Conservation (phyloP, 805 yeast species). For the Lipomyces starkeyi region DNA sequence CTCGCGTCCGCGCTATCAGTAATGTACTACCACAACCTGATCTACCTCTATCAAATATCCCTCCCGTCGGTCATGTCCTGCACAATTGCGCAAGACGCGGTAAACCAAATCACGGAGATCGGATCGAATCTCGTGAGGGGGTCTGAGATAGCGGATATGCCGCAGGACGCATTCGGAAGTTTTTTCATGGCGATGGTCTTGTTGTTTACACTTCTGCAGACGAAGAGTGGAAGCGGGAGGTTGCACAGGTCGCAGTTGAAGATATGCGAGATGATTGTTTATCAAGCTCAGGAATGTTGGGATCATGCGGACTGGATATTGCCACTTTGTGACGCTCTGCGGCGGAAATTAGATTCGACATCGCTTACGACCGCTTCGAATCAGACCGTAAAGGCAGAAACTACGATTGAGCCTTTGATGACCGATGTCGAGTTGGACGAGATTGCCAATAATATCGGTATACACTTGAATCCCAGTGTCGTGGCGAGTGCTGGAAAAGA, state of each 20-base stretch:
- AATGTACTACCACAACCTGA: slow-evolving; percentile 28
- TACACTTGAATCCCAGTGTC: too few relatives aligned
- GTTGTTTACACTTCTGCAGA: slow-evolving; percentile 16
- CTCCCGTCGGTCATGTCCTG: not conserved
- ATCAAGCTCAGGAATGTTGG: slow-evolving; percentile 32
- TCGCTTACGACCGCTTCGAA: too few relatives aligned
- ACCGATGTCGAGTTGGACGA: too few relatives aligned
- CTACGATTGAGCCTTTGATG: too few relatives aligned
- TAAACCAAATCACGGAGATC: slow-evolving; percentile 21
- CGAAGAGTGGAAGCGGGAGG: not conserved
- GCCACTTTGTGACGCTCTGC: slow-evolving; percentile 17
- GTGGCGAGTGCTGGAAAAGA: too few relatives aligned
- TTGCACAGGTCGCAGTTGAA: slow-evolving; percentile 15
- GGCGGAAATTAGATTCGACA: not conserved
- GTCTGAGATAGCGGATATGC: slow-evolving; percentile 18
- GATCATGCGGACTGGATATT: slow-evolving; percentile 36
- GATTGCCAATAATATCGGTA: too few relatives aligned
- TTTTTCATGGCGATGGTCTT: slow-evolving; percentile 32
- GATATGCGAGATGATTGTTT: slow-evolving; percentile 30
- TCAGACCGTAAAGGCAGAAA: too few relatives aligned
- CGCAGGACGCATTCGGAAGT: slow-evolving; percentile 26
- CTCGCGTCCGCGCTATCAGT: slow-evolving; percentile 22
- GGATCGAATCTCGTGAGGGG: slow-evolving; percentile 18
- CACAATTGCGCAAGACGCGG: slow-evolving; percentile 16
- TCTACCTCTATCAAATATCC: slow-evolving; percentile 29